A percentile compares a stretch with the other conserved stretches of the same genome.
These are phyloP conservation scores for Rosellinia necatrix DNA, from an alignment of 2,329 filamentous ascomycete species.

Conservation along the genomic window DNA sequence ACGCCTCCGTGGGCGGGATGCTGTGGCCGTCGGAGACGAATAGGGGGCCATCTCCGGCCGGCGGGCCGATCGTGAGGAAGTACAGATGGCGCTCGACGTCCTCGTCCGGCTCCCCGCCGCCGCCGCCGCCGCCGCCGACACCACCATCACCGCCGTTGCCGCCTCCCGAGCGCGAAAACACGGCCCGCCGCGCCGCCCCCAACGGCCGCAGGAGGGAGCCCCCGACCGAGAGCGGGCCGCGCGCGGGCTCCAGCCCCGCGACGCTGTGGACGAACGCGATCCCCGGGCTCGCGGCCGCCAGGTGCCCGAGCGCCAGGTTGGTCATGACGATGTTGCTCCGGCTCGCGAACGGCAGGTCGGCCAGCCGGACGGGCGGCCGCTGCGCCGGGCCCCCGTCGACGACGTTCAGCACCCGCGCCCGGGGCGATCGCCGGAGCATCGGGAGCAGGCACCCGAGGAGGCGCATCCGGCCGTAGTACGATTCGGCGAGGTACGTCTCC, in stretches of 20 bases:
- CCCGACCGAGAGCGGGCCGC: too few relatives aligned
- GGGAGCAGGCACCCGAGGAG: constrained; percentile 41
- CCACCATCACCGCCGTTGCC: too few relatives aligned
- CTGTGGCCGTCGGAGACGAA: too few relatives aligned
- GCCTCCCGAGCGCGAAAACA: too few relatives aligned
- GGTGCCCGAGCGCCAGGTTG: constrained; percentile 40
- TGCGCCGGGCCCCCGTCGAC: constrained; percentile 38
- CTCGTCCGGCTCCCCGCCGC: too few relatives aligned
- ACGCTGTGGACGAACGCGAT: background rate
- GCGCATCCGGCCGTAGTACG: constrained; percentile 41
- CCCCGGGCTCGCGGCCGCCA: background rate
- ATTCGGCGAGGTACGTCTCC: constrained; percentile 36
- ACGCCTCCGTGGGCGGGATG: too few relatives aligned
- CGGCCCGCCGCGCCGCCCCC: too few relatives aligned
- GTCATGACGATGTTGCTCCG: constrained; percentile 35
- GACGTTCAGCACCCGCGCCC: constrained; percentile 41
- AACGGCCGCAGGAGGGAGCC: too few relatives aligned
- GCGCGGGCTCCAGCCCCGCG: background rate
- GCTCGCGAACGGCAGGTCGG: constrained; percentile 27
- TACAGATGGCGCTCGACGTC: too few relatives aligned
- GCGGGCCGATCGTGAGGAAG: too few relatives aligned
- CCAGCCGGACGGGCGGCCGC: constrained; percentile 38
- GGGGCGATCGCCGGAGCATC: constrained; percentile 32
- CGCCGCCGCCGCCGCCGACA: too few relatives aligned
- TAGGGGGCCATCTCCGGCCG: too few relatives aligned